These are phyloP conservation scores for Chlorella sp. DNA, from an alignment of 139 green algal species.

Conservation along the genomic window DNA sequence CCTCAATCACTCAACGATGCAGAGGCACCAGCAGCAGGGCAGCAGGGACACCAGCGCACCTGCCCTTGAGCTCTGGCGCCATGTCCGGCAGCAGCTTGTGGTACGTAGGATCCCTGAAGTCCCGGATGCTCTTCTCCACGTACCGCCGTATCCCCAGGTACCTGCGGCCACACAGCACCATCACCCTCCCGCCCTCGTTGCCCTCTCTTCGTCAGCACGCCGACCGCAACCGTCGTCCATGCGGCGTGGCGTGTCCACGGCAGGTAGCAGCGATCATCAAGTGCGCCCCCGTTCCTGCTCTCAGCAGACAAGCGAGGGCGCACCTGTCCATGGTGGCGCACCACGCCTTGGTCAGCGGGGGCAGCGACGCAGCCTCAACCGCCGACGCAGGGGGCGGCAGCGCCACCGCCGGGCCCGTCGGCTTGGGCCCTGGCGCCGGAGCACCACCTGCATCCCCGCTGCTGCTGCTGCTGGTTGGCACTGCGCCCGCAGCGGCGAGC, in stretches of 20 bases:
- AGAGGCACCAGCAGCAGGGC: neutral
- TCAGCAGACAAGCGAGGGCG: too few species aligned
- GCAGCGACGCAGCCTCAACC: too few species aligned
- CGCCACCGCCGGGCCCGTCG: neutral
- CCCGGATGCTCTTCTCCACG: neutral
- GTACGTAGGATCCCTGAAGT: conserved; percentile 49
- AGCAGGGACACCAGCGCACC: too few species aligned
- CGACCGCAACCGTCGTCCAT: too few species aligned
- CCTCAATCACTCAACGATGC: neutral
- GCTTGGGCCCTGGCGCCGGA: neutral
- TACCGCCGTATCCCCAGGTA: neutral
- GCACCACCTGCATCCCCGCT: neutral
- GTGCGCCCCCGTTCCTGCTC: too few species aligned
- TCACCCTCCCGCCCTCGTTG: too few species aligned
- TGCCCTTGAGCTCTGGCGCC: conserved; percentile 41
- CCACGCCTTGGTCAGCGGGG: neutral
- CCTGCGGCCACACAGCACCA: too few species aligned
- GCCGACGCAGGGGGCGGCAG: neutral
- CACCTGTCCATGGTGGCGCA: neutral
- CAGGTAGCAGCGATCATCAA: too few species aligned
- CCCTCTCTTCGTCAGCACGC: too few species aligned
- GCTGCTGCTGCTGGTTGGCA: neutral
- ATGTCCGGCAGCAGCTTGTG: conserved; percentile 91
- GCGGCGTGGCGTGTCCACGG: too few species aligned
- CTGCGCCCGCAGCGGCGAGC: too few species aligned